These are phyloP conservation scores for Penicillium crustosum DNA, from an alignment of 2,329 filamentous ascomycete species.

Conservation along the genomic window DNA sequence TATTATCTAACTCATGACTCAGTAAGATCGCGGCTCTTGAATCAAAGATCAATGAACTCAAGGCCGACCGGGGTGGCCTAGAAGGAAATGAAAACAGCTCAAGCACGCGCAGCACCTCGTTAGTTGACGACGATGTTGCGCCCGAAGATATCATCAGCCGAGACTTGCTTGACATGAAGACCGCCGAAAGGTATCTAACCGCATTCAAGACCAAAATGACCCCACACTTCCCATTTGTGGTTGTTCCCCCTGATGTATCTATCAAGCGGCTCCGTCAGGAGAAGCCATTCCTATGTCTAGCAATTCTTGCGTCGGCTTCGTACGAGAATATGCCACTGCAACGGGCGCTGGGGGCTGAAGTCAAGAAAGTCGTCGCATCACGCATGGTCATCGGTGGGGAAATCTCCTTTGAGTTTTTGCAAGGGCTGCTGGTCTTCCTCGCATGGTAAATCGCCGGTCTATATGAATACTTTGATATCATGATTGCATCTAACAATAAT, in stretches of 20 bases:
- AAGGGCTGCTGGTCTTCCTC: background rate
- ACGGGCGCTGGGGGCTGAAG: background rate
- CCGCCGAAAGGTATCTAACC: background rate
- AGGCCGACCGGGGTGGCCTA: background rate
- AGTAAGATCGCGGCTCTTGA: background rate
- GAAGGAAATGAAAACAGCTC: background rate
- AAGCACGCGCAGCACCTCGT: background rate
- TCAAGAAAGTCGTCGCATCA: background rate
- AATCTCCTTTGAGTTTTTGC: background rate
- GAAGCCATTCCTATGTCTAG: background rate
- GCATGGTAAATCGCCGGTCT: background rate
- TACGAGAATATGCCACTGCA: background rate
- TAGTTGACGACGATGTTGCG: background rate
- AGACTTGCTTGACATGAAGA: background rate
- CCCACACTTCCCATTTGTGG: background rate
- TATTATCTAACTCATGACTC: background rate
- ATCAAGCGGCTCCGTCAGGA: background rate
- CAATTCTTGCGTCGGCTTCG: background rate
- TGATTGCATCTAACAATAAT: background rate
- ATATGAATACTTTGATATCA: background rate
- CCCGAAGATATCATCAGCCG: background rate
- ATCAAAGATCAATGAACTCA: background rate
- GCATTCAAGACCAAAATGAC: background rate
- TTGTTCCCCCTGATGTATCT: background rate
- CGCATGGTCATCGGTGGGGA: background rate